Percentiles rank a stretch among this genome's conserved stretches.
phyloP scores from a whole-genome alignment of 1,284 basidiomycete species.

The Apiotrichum veenhuisii region DNA sequence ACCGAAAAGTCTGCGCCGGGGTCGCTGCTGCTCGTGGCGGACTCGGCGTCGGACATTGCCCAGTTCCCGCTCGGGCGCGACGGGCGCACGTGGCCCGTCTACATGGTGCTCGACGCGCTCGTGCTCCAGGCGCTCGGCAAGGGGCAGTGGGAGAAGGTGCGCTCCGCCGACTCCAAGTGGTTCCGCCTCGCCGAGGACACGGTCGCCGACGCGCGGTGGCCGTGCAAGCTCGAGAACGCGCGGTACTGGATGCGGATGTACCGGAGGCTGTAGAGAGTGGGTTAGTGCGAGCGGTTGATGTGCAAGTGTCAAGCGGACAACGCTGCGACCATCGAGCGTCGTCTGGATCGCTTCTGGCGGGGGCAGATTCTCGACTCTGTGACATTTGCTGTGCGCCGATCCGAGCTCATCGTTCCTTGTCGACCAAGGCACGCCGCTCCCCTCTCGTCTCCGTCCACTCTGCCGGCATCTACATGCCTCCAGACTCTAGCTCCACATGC shows the following conservation, averaged over 20 bases:
- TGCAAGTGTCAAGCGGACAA: no score
- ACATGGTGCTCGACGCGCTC: slow-evolving; percentile 41
- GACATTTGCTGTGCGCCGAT: no score
- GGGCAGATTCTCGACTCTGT: no score
- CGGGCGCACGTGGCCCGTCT: slow-evolving; percentile 43
- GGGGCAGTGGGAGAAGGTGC: slow-evolving; percentile 37
- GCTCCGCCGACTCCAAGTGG: slow-evolving; percentile 45
- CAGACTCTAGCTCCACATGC: no score
- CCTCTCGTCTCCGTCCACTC: no score
- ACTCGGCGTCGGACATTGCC: slow-evolving; percentile 48
- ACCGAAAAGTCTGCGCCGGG: slow-evolving; percentile 42
- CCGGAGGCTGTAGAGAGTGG: slow-evolving; percentile 5
- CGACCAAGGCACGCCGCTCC: no score
- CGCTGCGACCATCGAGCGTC: no score
- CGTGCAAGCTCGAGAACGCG: slow-evolving; percentile 50
- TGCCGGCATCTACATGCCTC: no score
- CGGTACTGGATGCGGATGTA: slow-evolving; percentile 50
- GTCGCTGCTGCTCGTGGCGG: slow-evolving; percentile 48
- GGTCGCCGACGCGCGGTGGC: slow-evolving; percentile 33
- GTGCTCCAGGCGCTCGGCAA: slow-evolving; percentile 13
- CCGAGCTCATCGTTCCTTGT: no score
- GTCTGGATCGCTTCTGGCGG: no score
- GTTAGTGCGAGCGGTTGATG: no score
- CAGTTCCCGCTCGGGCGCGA: slow-evolving; percentile 35
- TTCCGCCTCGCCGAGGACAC: slow-evolving; percentile 43